phyloP scores from a whole-genome alignment of 306 rosid species.

The Purshia tridentata region DNA sequence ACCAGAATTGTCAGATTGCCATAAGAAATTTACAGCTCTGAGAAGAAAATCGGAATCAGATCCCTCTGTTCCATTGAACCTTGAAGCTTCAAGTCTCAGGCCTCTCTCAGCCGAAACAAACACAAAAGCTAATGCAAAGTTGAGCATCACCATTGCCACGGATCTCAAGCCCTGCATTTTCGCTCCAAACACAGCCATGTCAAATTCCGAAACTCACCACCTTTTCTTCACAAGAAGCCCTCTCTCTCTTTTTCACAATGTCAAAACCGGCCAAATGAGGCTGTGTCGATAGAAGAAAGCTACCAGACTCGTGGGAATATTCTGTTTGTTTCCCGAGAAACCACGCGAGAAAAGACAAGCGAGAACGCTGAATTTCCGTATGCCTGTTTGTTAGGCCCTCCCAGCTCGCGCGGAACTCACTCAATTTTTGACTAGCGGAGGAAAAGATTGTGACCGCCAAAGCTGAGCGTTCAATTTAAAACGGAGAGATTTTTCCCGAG shows the following conservation, averaged over 20 bases:
- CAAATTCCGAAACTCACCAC: background rate
- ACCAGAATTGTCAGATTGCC: slow-evolving; percentile 57
- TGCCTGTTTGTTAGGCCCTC: no score
- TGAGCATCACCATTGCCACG: slow-evolving; percentile 38
- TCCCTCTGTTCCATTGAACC: slow-evolving; percentile 31
- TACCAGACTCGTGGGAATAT: background rate
- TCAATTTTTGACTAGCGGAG: no score
- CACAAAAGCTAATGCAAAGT: slow-evolving; percentile 37
- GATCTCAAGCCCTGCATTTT: slow-evolving; percentile 45
- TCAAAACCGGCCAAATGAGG: background rate
- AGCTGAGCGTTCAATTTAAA: no score
- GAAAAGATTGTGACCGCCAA: no score
- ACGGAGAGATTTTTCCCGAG: no score
- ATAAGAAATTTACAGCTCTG: slow-evolving; percentile 60
- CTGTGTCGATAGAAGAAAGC: no score
- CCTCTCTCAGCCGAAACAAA: slow-evolving; percentile 63
- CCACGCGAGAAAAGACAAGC: background rate
- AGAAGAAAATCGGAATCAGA: slow-evolving; percentile 31
- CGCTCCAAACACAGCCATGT: slow-evolving; percentile 35
- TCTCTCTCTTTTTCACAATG: background rate
- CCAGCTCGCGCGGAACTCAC: no score
- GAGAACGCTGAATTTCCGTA: background rate
- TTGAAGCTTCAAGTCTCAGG: slow-evolving; percentile 35
- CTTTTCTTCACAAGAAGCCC: background rate
- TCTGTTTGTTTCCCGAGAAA: slow-evolving; percentile 3